Evolutionary conservation across 1,284 basidiomycete genomes (phyloP), one percentile per base, ranked within the genome.

Genomic region (Ceratobasidium sp.): DNA sequence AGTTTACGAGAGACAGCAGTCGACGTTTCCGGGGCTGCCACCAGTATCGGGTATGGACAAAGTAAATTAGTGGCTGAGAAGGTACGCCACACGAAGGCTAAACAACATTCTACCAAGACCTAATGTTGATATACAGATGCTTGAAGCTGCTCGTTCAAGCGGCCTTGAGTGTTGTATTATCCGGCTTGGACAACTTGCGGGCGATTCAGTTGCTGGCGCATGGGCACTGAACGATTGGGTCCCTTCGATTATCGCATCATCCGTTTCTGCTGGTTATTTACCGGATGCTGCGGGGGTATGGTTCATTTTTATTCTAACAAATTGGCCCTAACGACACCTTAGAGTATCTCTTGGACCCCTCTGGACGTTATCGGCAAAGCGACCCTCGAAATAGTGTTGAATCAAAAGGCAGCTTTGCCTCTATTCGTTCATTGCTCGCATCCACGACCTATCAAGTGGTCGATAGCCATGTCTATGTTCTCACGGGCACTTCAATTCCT

Each of bases 301-400:
- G 9, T 38, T 48, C 20, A 33, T 52, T 5, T 23, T n/a, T 50
- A 42, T 4, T 33, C 33, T 33, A 33, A 33, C 33, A 33, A 33
- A 33, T 33, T 33, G 33, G 33, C 33, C 4, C 33, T 33, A 33
- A 33, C 33, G 33, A 33, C 33, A 33, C 33, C 33, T 33, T 52
- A 68, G 66, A 54, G 20, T 4, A 80, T 83, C 42, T 82, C 84
- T 0, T 86, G 85, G 83, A 73, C 85, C 13, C 84, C 84, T 15
- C 78, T 83, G 38, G 79, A 85, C 66, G 68, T 40, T 9, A n/a
- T 40, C 20, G 66, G 48, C 20, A 28, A 33, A 20, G 28, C 48
- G 17, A 12, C 54, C 20, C 6, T 68, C 50, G 66, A 68, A 28
- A 54, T 54, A 26, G 33, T 15, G 17, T 23, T 38, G 9, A 15